These are phyloP conservation scores for Brassica carinata DNA, from an alignment of 345 rosid genomes.

Conservation along the genomic window DNA sequence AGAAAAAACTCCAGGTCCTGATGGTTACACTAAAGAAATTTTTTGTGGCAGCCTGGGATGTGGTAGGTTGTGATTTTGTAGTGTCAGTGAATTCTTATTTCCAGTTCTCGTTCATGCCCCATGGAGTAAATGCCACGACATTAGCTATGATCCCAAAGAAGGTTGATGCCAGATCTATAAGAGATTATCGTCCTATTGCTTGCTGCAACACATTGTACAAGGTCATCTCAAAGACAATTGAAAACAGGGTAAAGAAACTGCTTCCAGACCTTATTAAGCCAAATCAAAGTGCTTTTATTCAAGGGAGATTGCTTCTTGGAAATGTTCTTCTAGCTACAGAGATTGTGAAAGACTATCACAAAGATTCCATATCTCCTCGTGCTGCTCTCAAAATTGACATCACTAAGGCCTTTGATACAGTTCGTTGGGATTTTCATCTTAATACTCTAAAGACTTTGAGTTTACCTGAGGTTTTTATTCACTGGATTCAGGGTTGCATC, in stretches of 20 bases:
- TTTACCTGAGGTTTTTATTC: too few species aligned
- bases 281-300: not conserved
- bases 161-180: not conserved
- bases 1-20: too few species aligned
- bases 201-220: too few species aligned
- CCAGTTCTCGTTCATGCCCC: not conserved
- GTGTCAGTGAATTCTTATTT: not conserved
- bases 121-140: not conserved
- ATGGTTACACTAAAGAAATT: not conserved
- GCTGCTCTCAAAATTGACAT: not conserved
- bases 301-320: not conserved
- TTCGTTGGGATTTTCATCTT: too few species aligned
- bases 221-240: not conserved
- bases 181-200: not conserved
- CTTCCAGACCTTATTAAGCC: not conserved
- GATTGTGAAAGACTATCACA: not conserved
- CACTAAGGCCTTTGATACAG: not conserved
- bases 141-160: not conserved
- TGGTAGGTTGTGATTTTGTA: not conserved
- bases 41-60: not conserved
- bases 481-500: too few species aligned
- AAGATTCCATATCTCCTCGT: not conserved
- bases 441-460: too few species aligned
- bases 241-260: not conserved
- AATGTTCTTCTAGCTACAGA: not conserved